Evolutionary conservation across 192 early-diverging fungal genomes (phyloP).

Genomic region (Gonapodya prolifera): DNA sequence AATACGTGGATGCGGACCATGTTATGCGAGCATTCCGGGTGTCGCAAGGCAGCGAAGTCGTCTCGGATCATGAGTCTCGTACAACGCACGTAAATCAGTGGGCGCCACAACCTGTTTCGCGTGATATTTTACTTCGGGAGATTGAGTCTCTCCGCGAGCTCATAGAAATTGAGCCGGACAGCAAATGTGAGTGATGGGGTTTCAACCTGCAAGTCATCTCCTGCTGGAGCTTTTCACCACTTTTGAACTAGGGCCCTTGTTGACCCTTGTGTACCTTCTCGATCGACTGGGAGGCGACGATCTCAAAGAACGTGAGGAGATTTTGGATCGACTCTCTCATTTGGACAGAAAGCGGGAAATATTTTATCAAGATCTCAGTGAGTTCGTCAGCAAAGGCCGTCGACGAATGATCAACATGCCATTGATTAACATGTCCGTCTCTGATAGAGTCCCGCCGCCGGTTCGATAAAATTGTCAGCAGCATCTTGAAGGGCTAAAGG

Average conservation of each 20-base stretch:
- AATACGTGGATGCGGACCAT: too few relatives aligned
- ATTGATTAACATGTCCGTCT: not conserved
- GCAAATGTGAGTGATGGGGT: constrained; percentile 65
- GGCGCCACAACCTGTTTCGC: constrained; percentile 22
- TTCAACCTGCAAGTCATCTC: not conserved
- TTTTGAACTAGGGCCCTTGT: not conserved
- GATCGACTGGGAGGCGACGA: not conserved
- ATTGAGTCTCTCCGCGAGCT: constrained; percentile 50
- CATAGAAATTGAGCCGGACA: constrained; percentile 63
- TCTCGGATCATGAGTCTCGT: too few relatives aligned
- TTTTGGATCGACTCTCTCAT: not conserved
- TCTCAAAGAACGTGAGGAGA: not conserved
- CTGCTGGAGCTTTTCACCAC: not conserved
- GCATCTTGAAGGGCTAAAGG: not conserved
- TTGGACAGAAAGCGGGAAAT: not conserved
- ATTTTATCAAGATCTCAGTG: not conserved
- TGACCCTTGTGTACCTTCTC: not conserved
- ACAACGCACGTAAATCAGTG: constrained; percentile 20
- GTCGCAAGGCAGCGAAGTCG: too few relatives aligned
- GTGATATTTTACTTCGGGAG: constrained; percentile 37
- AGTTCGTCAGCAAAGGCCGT: not conserved
- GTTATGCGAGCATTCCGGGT: too few relatives aligned
- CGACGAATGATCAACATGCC: not conserved
- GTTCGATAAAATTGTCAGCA: not conserved
- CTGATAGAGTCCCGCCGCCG: not conserved